phyloP scores from a whole-genome alignment of 306 rosid genomes.

The Vachellia collinsii region DNA sequence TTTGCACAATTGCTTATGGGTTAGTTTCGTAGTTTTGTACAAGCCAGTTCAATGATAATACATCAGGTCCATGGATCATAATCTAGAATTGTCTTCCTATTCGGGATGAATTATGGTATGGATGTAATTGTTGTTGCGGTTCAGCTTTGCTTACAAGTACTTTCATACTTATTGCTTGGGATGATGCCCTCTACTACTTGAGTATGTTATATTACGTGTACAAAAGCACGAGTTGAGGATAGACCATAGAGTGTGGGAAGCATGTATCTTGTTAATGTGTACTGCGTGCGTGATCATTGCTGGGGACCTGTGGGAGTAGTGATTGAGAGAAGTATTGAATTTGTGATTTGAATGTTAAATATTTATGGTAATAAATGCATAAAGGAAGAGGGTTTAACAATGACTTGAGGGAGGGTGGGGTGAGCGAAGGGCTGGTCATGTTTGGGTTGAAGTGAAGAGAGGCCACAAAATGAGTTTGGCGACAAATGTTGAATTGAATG shows the following conservation, averaged over 20 bases:
- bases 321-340: not conserved
- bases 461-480: not conserved
- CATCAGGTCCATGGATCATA: not conserved
- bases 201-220: not conserved
- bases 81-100: not conserved
- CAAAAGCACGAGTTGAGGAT: not conserved
- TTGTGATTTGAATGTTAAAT: not conserved
- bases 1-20: slow-evolving; percentile 17
- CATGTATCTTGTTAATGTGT: not conserved
- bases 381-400: not conserved
- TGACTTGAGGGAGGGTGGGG: not conserved
- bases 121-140: not conserved
- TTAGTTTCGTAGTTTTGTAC: slow-evolving; percentile 31
- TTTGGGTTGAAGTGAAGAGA: no score
- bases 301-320: not conserved
- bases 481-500: not conserved
- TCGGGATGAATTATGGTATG: not conserved
- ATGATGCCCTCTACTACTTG: not conserved
- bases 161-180: not conserved
- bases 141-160: not conserved
- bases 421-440: not conserved
- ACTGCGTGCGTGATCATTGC: not conserved
- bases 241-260: not conserved
- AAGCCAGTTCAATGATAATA: not conserved
- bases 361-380: not conserved